A percentile compares a stretch with the other conserved stretches of the same genome.
Conservation (phyloP, 2,329 filamentous ascomycete species). For the Fusarium burgessii region DNA sequence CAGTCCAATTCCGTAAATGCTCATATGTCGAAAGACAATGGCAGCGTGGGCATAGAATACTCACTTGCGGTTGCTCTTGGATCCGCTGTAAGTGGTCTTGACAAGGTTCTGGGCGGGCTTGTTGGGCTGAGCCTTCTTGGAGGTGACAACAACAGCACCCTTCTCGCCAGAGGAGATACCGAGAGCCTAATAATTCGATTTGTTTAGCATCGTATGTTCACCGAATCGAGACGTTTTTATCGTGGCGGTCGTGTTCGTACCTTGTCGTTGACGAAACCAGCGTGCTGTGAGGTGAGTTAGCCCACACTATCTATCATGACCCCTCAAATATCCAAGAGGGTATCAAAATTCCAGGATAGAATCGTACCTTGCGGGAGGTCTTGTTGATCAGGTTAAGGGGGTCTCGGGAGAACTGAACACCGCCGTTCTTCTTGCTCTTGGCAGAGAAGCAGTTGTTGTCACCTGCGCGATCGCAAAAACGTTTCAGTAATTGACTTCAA, state of each 20-base stretch:
- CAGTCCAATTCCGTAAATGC: slow-evolving; percentile 8
- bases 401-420: slow-evolving; percentile 92
- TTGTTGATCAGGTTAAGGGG: slow-evolving; percentile 93
- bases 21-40: not conserved
- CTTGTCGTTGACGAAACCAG: slow-evolving; percentile 94
- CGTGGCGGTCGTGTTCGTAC: slow-evolving; percentile 61
- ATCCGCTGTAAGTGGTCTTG: slow-evolving; percentile 76
- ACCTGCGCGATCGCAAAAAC: slow-evolving; percentile 65
- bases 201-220: slow-evolving; percentile 40
- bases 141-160: slow-evolving; percentile 82
- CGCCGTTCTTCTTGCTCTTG: slow-evolving; percentile 84
- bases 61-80: slow-evolving; percentile 80
- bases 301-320: slow-evolving; percentile 16
- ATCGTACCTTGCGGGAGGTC: slow-evolving; percentile 85
- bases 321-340: slow-evolving; percentile 1
- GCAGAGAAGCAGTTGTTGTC: slow-evolving; percentile 90
- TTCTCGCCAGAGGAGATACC: slow-evolving; percentile 81
- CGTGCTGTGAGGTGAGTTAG: slow-evolving; percentile 72
- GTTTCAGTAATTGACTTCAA: slow-evolving; percentile 40
- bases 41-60: slow-evolving; percentile 29
- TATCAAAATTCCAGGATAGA: not conserved
- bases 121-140: slow-evolving; percentile 83
- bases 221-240: slow-evolving; percentile 24
- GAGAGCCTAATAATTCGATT: slow-evolving; percentile 72
- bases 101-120: slow-evolving; percentile 77